Evolutionary conservation across 202 grass and related monocot genomes (phyloP).

Genomic region (Brachypodium distachyon): DNA sequence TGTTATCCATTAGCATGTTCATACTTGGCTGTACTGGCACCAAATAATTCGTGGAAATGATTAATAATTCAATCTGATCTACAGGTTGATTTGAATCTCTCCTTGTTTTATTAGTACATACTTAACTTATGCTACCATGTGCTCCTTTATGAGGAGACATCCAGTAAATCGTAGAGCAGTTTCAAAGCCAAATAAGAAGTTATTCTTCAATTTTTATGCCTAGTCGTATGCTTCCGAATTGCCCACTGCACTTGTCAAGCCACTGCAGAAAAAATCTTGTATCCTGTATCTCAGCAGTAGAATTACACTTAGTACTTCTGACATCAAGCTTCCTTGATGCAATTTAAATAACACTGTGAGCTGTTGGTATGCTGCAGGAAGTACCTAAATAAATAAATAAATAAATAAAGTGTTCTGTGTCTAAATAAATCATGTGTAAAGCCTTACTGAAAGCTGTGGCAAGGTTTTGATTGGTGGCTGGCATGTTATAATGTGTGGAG

Average conservation of each 20-base stretch:
- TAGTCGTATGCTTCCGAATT: slow-evolving; percentile 2
- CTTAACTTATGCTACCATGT: not conserved
- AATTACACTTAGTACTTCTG: not conserved
- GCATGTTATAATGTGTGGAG: not conserved
- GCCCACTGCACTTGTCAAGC: not conserved
- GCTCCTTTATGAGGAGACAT: not conserved
- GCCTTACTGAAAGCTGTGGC: not conserved
- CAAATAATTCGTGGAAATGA: not conserved
- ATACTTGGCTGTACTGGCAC: not conserved
- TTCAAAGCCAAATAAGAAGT: not conserved
- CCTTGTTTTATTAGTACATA: not conserved
- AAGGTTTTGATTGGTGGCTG: not conserved
- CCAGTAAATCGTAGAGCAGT: not conserved
- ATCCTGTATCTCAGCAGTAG: not conserved
- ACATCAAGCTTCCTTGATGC: not conserved
- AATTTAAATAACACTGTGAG: not conserved
- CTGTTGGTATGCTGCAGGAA: not conserved
- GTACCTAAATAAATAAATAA: not conserved
- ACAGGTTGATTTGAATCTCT: not conserved
- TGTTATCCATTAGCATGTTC: not conserved
- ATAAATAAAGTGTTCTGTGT: not conserved
- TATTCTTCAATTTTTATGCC: not conserved
- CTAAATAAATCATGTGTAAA: not conserved
- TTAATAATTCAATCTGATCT: not conserved
- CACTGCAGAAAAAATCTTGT: not conserved